Percentiles rank a stretch among this genome's conserved stretches.
These are phyloP conservation scores for Xerocomus amazonicus DNA, from an alignment of 1,284 basidiomycete species.

Conservation along the genomic window DNA sequence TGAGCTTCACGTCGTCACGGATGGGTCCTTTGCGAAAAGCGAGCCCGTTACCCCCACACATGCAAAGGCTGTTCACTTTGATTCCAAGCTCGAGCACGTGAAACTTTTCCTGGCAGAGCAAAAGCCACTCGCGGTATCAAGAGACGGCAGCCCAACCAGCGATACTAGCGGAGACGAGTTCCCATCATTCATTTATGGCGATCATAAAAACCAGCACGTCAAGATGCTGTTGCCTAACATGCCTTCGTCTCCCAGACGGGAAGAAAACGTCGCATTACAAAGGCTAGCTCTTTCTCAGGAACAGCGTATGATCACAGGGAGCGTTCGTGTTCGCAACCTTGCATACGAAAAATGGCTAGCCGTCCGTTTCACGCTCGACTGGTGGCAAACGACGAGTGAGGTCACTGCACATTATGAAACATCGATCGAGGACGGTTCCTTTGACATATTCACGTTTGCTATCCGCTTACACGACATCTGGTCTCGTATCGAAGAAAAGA, in stretches of 20 bases:
- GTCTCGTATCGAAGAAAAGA: constrained; percentile 80
- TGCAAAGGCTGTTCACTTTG: constrained; percentile 89
- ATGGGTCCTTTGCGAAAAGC: constrained; percentile 47
- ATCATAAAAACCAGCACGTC: constrained; percentile 39
- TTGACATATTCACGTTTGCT: constrained; percentile 70
- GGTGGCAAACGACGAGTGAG: constrained; percentile 95
- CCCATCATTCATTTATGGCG: constrained; percentile 57
- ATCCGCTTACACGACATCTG: constrained; percentile 64
- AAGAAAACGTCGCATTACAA: constrained; percentile 52
- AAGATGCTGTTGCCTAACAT: constrained; percentile 56
- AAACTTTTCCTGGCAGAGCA: constrained; percentile 93
- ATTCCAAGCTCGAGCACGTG: constrained; percentile 86
- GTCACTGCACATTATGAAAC: constrained; percentile 79
- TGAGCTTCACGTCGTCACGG: constrained; percentile 49
- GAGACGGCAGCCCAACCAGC: constrained; percentile 85
- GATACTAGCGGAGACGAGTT: constrained; percentile 76
- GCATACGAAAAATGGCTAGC: constrained; percentile 87
- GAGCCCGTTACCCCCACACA: constrained; percentile 58
- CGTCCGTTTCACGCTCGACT: constrained; percentile 89
- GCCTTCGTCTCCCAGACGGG: constrained; percentile 37
- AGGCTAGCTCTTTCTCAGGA: constrained; percentile 60
- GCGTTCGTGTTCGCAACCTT: constrained; percentile 79
- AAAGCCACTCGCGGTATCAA: constrained; percentile 88
- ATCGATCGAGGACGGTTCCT: constrained; percentile 51
- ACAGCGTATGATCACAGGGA: constrained; percentile 57